phyloP scores from a whole-genome alignment of 2,329 filamentous ascomycete genomes.

The Alternaria angustiovoidea region DNA sequence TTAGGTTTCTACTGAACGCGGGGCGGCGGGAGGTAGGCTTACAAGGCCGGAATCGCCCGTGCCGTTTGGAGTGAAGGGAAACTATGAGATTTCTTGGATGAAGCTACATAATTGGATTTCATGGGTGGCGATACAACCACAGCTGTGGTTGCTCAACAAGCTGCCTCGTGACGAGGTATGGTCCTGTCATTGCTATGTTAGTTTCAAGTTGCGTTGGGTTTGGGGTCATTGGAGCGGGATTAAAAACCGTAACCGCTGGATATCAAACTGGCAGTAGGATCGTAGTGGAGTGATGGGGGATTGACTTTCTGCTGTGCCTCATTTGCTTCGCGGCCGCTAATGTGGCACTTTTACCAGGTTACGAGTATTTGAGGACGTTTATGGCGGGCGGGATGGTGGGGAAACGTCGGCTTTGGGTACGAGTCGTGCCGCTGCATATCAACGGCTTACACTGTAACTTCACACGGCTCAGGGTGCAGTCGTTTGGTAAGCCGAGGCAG shows the following conservation, averaged over 20 bases:
- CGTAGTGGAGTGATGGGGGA: background rate
- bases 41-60: conserved; percentile 7
- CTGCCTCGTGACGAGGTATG: background rate
- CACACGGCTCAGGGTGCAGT: background rate
- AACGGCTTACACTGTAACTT: background rate
- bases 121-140: background rate
- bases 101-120: conserved; percentile 3
- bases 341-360: background rate
- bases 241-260: conserved; percentile 4
- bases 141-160: background rate
- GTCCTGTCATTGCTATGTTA: conserved; percentile 5
- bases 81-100: background rate
- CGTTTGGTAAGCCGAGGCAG: background rate
- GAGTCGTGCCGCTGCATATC: background rate
- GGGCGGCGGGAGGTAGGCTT: conserved; percentile 14
- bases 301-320: background rate
- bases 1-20: conserved; percentile 12
- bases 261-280: background rate
- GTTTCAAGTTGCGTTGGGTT: conserved; percentile 4
- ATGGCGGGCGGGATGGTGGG: background rate
- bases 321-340: conserved; percentile 1
- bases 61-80: background rate
- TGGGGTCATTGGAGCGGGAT: background rate
- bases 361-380: background rate
- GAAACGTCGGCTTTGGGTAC: background rate